Base-by-base conservation (phyloP, 1,284 basidiomycete genomes). In the Ceratobasidium sp. region DNA sequence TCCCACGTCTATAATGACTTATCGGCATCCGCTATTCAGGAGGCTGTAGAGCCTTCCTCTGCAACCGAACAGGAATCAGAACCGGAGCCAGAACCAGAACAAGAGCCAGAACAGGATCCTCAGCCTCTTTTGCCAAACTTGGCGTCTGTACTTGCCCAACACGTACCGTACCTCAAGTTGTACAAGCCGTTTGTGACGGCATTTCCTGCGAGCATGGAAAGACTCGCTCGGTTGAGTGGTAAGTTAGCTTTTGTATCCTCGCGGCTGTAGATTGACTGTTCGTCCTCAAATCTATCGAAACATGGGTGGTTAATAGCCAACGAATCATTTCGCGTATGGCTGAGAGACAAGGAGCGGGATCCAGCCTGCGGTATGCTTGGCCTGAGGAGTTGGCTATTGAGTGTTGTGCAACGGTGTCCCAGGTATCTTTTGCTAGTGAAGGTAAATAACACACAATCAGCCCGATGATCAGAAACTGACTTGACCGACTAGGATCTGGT, bases 371-470 rank as follows among this genome's bases (percentile, higher is more conserved):
- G 86, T 49, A 87, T 86, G 77, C 82, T 94, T 54, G 89, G 88
- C 72, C 80, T 95, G 31, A 81, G 87, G 13, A 91, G 93, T 73
- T 93, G 93, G 88, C 82, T 95, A n/a, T 81, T 95, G 67, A 92
- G 88, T 4, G 87, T 93, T 55, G 89, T 95, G 0, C 93, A 95
- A 78, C 83, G 93, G 53, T 93, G 93, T 77, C 93, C 93, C 10
- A 84, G 93, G 69, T 95, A 94, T 75, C 81, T 93, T 5, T 82
- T 95, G 13, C 80, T 95, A 4, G 83, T 95, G 56, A 89, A 88
- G 71, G 75, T 75, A 25, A 29, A 69, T 22, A n/a, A 2, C 57
- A 27, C 20, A 34, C 2, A 27, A 34, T n/a, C 31, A 12, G 34
- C 29, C 12, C 27, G 32, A 5, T 17, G 12, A 17, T 3, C 17